Percentiles rank a stretch among this genome's conserved stretches.
Conservation (phyloP, 176 grass and related monocot genomes). For the Ananas comosus region DNA sequence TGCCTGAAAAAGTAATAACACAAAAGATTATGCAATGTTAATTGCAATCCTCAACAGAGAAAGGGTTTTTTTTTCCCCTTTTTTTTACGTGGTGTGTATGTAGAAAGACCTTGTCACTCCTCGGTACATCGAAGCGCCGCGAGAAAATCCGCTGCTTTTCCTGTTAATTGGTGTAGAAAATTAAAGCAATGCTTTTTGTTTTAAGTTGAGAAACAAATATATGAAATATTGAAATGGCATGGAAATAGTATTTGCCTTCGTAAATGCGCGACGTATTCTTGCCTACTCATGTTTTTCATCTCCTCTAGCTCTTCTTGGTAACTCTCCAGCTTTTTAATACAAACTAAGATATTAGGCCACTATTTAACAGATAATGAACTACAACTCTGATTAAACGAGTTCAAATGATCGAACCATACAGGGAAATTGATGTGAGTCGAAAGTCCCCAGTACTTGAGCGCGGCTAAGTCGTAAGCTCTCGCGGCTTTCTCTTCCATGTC, state of each 20-base stretch:
- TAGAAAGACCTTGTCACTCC: conserved; percentile 75
- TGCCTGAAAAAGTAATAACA: conserved; percentile 42
- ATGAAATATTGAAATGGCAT: background rate
- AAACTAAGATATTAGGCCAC: conserved; percentile 1
- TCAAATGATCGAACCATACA: conserved; percentile 31
- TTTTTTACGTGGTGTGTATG: too few species aligned
- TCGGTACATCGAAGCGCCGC: conserved; percentile 89
- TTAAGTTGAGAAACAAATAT: background rate
- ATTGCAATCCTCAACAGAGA: background rate
- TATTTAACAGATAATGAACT: background rate
- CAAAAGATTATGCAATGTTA: background rate
- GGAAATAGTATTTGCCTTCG: conserved; percentile 41
- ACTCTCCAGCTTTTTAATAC: conserved; percentile 55
- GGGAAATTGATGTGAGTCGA: conserved; percentile 68
- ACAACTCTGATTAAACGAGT: background rate
- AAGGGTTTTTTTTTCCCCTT: background rate
- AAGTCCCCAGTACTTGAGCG: conserved; percentile 93
- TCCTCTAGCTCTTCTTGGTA: conserved; percentile 62
- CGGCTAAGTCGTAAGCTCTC: conserved; percentile 90
- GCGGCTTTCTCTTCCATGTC: conserved; percentile 95
- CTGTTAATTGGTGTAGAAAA: conserved; percentile 18
- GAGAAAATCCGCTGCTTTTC: conserved; percentile 96
- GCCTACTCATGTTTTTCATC: conserved; percentile 91
- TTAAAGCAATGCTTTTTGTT: background rate
- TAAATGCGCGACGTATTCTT: conserved; percentile 80